These are phyloP conservation scores for Phytophthora aleatoria DNA, from an alignment of 352 stramenopile genomes.

Conservation along the genomic window DNA sequence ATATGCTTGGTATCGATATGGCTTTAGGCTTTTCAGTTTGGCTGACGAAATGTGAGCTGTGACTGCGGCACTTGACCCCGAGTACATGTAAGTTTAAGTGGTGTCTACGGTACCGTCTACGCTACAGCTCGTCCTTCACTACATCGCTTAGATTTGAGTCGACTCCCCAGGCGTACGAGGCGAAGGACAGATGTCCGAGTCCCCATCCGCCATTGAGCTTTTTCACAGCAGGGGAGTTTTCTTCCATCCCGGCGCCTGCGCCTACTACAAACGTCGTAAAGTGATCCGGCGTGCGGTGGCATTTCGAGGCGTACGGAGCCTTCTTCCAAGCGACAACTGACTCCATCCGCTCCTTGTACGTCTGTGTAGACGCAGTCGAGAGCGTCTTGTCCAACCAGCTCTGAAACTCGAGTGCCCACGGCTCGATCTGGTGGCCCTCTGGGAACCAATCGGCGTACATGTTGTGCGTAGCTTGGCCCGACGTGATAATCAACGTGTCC, in stretches of 20 bases:
- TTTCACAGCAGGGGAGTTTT: conserved; percentile 29
- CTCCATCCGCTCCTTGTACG: conserved; percentile 28
- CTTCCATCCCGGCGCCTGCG: conserved; percentile 52
- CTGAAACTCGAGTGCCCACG: conserved; percentile 43
- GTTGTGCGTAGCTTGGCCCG: conserved; percentile 55
- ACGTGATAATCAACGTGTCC: conserved; percentile 77
- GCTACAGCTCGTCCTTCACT: conserved; percentile 34
- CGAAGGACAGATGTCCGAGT: conserved; percentile 48
- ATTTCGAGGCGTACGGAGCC: conserved; percentile 40
- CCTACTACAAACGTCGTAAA: conserved; percentile 54
- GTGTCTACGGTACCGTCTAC: background rate
- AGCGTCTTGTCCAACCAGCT: conserved; percentile 45
- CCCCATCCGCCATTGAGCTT: conserved; percentile 43
- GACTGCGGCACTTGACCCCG: too few relatives aligned
- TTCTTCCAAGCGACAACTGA: conserved; percentile 42
- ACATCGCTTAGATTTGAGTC: conserved; percentile 29
- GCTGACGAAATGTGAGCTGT: too few relatives aligned
- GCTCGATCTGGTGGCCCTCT: conserved; percentile 19
- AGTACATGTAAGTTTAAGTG: background rate
- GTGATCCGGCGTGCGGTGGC: conserved; percentile 56
- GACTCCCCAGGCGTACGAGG: conserved; percentile 43
- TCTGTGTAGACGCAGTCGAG: conserved; percentile 23
- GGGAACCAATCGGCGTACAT: conserved; percentile 35
- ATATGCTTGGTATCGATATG: too few relatives aligned
- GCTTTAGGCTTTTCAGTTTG: too few relatives aligned